phyloP scores from a whole-genome alignment of 1,284 basidiomycete genomes.

The Cutaneotrichosporon arboriforme region DNA sequence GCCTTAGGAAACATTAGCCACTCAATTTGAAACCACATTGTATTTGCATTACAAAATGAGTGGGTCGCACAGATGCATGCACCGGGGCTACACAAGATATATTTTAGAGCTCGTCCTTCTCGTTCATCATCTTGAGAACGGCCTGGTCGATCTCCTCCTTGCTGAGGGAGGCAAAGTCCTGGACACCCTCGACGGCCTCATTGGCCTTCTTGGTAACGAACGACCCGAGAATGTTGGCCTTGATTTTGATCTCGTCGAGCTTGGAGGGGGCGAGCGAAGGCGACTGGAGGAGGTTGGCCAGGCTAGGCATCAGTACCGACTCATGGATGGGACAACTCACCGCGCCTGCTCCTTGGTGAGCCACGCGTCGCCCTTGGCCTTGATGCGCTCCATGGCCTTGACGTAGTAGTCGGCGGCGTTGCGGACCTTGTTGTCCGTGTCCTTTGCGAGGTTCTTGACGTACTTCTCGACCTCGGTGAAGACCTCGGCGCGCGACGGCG shows the following conservation, averaged over 20 bases:
- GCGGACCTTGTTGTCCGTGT: constrained; percentile 37
- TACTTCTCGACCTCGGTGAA: constrained; percentile 55
- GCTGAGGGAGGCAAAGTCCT: too few species aligned
- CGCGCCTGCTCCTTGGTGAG: constrained; percentile 79
- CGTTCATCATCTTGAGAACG: too few species aligned
- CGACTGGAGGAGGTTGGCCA: constrained; percentile 42
- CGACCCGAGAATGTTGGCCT: constrained; percentile 75
- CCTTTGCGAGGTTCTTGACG: constrained; percentile 21
- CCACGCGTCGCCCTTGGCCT: constrained; percentile 67
- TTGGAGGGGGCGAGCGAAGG: constrained; percentile 61
- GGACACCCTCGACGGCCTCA: constrained; percentile 21
- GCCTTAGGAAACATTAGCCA: neutral
- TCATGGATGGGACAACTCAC: constrained; percentile 50
- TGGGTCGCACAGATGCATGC: too few species aligned
- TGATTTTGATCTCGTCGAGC: constrained; percentile 88
- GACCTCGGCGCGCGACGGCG: constrained; percentile 56
- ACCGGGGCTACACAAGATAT: neutral
- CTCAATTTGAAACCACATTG: too few species aligned
- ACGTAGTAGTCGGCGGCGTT: constrained; percentile 72
- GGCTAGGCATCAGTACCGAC: constrained; percentile 21
- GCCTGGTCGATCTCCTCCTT: too few species aligned
- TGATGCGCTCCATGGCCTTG: constrained; percentile 83
- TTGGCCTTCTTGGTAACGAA: constrained; percentile 58
- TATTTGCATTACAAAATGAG: too few species aligned
- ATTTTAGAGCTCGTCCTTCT: constrained; percentile 23